phyloP scores from a whole-genome alignment of 2,329 filamentous ascomycete species.

The Aspergillus caelatus region DNA sequence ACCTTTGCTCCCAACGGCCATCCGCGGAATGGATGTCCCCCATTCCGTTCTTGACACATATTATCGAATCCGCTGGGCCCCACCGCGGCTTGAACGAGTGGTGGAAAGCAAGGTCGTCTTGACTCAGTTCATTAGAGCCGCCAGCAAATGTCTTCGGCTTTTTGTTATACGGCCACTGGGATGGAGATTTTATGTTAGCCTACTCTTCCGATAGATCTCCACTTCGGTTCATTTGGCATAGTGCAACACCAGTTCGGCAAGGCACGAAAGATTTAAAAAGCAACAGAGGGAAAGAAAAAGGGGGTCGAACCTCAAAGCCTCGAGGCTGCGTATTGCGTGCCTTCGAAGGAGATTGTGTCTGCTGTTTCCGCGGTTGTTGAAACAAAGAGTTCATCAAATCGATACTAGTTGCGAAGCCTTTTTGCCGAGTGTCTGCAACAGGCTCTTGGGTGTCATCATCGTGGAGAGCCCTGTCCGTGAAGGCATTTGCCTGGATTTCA shows the following conservation, averaged over 20 bases:
- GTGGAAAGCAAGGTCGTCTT: conserved; percentile 69
- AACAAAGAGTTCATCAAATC: conserved; percentile 96
- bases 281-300: conserved; percentile 48
- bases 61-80: conserved; percentile 72
- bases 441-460: conserved; percentile 36
- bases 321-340: conserved; percentile 59
- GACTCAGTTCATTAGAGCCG: conserved; percentile 63
- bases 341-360: conserved; percentile 52
- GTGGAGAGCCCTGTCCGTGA: conserved; percentile 50
- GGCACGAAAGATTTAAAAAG: conserved; percentile 13
- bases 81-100: conserved; percentile 77
- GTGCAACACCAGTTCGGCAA: background rate
- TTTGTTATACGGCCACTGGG: conserved; percentile 85
- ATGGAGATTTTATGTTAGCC: conserved; percentile 10
- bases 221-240: background rate
- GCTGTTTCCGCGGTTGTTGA: conserved; percentile 62
- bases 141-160: conserved; percentile 69
- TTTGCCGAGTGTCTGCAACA: conserved; percentile 40
- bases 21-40: conserved; percentile 22
- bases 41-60: conserved; percentile 59
- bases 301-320: conserved; percentile 88
- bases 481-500: conserved; percentile 64
- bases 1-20: conserved; percentile 55
- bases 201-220: background rate
- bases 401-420: conserved; percentile 82